Percentiles rank a stretch among this genome's conserved stretches.
Conservation (phyloP, 257 asterid genomes). For the Solanum bulbocastanum region DNA sequence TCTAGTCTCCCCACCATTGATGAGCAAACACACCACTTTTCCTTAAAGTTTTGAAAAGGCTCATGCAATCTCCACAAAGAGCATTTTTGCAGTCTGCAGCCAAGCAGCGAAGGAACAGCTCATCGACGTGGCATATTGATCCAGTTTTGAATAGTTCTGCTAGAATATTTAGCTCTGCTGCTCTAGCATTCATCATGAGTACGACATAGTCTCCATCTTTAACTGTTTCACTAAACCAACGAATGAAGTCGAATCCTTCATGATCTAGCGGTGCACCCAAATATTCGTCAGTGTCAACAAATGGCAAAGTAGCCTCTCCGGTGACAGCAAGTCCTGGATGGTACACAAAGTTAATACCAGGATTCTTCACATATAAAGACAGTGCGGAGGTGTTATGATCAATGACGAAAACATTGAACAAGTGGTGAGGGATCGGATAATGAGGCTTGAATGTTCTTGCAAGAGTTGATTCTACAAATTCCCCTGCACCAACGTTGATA, state of each 20-base stretch:
- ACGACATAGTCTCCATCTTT: conserved; percentile 60
- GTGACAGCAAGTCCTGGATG: conserved; percentile 53
- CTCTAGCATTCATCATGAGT: conserved; percentile 53
- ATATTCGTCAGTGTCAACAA: conserved; percentile 38
- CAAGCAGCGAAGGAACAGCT: conserved; percentile 60
- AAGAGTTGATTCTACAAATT: conserved; percentile 32
- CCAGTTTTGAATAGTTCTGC: conserved; percentile 52
- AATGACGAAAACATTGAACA: conserved; percentile 47
- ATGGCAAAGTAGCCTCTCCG: conserved; percentile 20
- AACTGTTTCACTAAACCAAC: conserved; percentile 65
- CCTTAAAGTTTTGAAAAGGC: conserved; percentile 43
- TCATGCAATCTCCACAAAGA: conserved; percentile 37
- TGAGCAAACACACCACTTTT: conserved; percentile 72
- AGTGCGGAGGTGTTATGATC: conserved; percentile 65
- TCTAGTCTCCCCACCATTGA: conserved; percentile 50
- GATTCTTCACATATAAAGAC: conserved; percentile 49
- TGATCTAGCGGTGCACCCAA: conserved; percentile 52
- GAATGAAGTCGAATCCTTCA: conserved; percentile 53
- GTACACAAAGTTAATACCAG: conserved; percentile 64
- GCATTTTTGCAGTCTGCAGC: conserved; percentile 21
- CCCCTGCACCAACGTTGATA: conserved; percentile 68
- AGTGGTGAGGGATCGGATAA: conserved; percentile 26
- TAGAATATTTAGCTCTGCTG: conserved; percentile 48
- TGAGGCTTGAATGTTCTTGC: conserved; percentile 35
- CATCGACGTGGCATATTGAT: conserved; percentile 58